Conservation (phyloP, 768 basidiomycete genomes). For the Exsudoporus frostii region DNA sequence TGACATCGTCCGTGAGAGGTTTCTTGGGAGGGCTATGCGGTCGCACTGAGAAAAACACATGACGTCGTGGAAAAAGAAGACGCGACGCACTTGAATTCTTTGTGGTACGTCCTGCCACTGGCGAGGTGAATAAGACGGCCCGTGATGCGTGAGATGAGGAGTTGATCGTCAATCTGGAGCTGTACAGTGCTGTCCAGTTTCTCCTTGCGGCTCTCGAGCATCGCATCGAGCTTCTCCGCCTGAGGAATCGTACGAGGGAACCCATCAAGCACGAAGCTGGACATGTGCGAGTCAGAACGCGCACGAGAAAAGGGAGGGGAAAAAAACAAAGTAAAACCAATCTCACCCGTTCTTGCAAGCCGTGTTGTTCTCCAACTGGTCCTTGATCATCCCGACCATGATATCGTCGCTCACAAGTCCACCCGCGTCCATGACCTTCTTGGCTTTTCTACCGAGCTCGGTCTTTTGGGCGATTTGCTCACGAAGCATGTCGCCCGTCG, state of each 20-base stretch:
- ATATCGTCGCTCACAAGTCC: constrained; percentile 96
- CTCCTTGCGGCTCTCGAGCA: constrained; percentile 81
- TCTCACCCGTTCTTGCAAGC: constrained; percentile 93
- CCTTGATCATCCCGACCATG: constrained; percentile 96
- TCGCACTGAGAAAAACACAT: constrained; percentile 10
- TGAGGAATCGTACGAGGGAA: constrained; percentile 98
- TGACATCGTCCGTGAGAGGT: constrained; percentile 86
- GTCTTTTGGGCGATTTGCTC: constrained; percentile 90
- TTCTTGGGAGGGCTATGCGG: constrained; percentile 90
- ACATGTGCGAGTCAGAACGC: background rate
- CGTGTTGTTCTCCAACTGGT: constrained; percentile 91
- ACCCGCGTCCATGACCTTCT: constrained; percentile 97
- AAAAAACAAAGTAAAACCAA: background rate
- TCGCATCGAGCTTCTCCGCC: constrained; percentile 91
- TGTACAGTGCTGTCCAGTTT: constrained; percentile 91
- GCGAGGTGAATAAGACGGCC: constrained; percentile 90
- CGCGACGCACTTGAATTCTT: constrained; percentile 82
- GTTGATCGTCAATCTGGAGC: constrained; percentile 87
- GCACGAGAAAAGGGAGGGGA: background rate
- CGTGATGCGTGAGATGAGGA: constrained; percentile 96
- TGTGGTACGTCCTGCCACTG: constrained; percentile 92
- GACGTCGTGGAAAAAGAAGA: background rate
- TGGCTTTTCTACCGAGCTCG: constrained; percentile 82
- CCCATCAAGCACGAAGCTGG: constrained; percentile 96
- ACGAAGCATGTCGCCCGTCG: constrained; percentile 98